Evolutionary conservation across 768 basidiomycete species (phyloP).

Genomic region (Lactarius sp.): DNA sequence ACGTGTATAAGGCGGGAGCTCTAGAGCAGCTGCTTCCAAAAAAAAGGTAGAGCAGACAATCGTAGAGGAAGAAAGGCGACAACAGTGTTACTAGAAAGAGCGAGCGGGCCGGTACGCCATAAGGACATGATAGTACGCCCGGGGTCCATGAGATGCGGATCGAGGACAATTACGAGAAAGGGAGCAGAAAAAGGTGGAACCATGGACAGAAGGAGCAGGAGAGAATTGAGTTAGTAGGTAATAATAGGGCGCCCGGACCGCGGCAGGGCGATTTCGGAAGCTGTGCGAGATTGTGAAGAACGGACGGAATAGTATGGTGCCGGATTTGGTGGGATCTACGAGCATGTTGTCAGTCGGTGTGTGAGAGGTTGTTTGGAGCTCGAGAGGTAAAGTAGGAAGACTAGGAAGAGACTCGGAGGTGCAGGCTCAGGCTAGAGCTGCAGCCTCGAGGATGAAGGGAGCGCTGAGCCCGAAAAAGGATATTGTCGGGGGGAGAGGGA

Average conservation of each 20-base stretch:
- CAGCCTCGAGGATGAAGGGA: conserved; percentile 16
- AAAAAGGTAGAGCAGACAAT: background rate
- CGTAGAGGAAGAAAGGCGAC: background rate
- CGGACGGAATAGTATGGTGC: conserved; percentile 11
- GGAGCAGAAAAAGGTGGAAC: conserved; percentile 11
- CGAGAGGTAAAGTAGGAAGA: background rate
- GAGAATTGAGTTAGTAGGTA: background rate
- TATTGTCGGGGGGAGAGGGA: conserved; percentile 5
- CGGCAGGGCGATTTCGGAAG: conserved; percentile 12
- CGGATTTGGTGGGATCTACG: conserved; percentile 20
- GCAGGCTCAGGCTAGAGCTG: background rate
- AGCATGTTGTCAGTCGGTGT: background rate
- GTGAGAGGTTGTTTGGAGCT: background rate
- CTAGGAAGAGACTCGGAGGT: background rate
- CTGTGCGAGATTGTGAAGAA: conserved; percentile 15
- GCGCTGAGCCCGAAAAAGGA: conserved; percentile 22
- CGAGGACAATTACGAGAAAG: conserved; percentile 11
- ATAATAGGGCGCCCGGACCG: background rate
- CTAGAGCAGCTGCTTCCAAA: background rate
- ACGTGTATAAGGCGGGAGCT: conserved; percentile 3
- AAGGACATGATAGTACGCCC: background rate
- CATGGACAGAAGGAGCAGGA: conserved; percentile 3
- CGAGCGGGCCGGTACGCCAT: background rate
- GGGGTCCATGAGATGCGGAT: conserved; percentile 3
- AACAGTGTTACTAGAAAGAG: background rate